Evolutionary conservation across 2,329 filamentous ascomycete species (phyloP).

Genomic region (Pyrenochaeta sp.): DNA sequence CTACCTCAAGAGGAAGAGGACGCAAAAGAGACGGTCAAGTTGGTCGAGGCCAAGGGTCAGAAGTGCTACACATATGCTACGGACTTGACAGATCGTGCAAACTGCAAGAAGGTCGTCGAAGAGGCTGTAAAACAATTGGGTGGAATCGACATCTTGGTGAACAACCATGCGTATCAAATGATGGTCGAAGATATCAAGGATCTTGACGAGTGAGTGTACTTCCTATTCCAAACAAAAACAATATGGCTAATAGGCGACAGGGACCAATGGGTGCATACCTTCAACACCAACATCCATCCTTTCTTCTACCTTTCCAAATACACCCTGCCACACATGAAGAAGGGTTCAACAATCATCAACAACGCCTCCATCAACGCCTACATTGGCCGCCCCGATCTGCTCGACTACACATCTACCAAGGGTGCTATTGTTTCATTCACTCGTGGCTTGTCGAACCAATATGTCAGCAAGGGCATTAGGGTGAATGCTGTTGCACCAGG

Average conservation of each 20-base stretch:
- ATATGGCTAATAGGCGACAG: slow-evolving; percentile 47
- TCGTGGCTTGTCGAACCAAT: slow-evolving; percentile 78
- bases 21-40: slow-evolving; percentile 75
- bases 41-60: slow-evolving; percentile 71
- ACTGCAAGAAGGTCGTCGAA: slow-evolving; percentile 75
- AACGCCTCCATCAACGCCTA: slow-evolving; percentile 86
- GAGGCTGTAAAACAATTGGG: slow-evolving; percentile 72
- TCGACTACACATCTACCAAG: slow-evolving; percentile 84
- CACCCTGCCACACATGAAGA: slow-evolving; percentile 74
- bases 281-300: slow-evolving; percentile 84
- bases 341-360: slow-evolving; percentile 83
- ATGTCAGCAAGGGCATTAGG: slow-evolving; percentile 74
- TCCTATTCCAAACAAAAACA: no score
- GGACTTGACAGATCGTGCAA: slow-evolving; percentile 71
- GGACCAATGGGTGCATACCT: slow-evolving; percentile 81
- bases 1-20: slow-evolving; percentile 79
- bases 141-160: slow-evolving; percentile 75
- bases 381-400: slow-evolving; percentile 78
- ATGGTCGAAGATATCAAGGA: slow-evolving; percentile 76
- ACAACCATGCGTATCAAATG: slow-evolving; percentile 79
- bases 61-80: slow-evolving; percentile 71
- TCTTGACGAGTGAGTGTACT: slow-evolving; percentile 70
- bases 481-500: slow-evolving; percentile 82
- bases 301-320: slow-evolving; percentile 86
- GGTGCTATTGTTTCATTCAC: slow-evolving; percentile 84